Evolutionary conservation across 1,284 basidiomycete species (phyloP).

Genomic region (Melampsora americana): DNA sequence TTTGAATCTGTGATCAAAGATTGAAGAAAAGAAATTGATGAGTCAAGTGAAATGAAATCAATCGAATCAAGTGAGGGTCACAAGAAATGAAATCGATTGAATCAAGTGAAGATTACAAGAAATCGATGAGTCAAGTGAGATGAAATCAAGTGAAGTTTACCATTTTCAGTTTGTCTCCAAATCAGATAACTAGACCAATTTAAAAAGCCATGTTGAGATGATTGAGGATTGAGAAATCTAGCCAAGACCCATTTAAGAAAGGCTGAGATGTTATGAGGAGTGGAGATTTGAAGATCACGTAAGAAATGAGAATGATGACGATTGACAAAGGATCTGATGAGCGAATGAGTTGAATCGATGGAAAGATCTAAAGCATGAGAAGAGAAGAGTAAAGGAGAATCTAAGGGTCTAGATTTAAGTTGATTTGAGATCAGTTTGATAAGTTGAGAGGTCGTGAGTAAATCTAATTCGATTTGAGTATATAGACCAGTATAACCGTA

Average conservation of each 20-base stretch:
- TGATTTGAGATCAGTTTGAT: conserved; percentile 20
- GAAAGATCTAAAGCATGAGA: conserved; percentile 38
- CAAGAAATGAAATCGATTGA: neutral
- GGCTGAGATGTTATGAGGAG: conserved; percentile 31
- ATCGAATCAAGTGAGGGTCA: neutral
- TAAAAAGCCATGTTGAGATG: conserved; percentile 15
- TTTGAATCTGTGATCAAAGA: conserved; percentile 17
- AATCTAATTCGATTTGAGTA: conserved; percentile 38
- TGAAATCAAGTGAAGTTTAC: neutral
- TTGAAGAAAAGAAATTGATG: neutral
- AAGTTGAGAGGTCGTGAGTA: conserved; percentile 2
- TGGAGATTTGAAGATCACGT: neutral
- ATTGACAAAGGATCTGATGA: conserved; percentile 24
- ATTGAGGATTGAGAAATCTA: conserved; percentile 21
- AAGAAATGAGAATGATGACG: conserved; percentile 4
- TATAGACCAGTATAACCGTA: conserved; percentile 39
- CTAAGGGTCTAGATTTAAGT: conserved; percentile 35
- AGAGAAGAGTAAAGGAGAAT: conserved; percentile 35
- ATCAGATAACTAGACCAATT: conserved; percentile 31
- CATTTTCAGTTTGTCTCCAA: conserved; percentile 35
- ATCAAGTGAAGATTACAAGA: neutral
- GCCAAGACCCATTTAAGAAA: conserved; percentile 41
- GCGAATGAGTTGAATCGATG: conserved; percentile 32
- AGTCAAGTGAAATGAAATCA: neutral
- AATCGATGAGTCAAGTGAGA: neutral